Conservation (phyloP, 495 filamentous ascomycete genomes). For the Hypoxylon perforatum region DNA sequence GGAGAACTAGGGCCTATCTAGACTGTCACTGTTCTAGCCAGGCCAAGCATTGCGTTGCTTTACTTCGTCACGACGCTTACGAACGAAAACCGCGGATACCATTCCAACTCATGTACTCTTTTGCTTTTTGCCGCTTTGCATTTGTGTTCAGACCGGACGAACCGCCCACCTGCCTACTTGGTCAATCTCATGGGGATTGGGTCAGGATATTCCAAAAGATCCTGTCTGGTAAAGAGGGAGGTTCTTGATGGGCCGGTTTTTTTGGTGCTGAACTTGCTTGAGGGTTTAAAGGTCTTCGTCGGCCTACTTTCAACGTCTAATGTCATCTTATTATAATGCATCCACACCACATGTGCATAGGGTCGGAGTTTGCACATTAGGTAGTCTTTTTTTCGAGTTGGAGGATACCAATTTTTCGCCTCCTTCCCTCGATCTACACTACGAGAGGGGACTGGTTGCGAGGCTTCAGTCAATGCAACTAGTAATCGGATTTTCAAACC, state of each 20-base stretch:
- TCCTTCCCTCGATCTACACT: not conserved
- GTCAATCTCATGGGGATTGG: conserved; percentile 1
- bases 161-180: not conserved
- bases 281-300: conserved; percentile 3
- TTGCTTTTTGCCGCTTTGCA: conserved; percentile 10
- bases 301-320: conserved; percentile 6
- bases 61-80: conserved; percentile 34
- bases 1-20: conserved; percentile 45
- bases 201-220: conserved; percentile 2
- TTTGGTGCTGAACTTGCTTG: conserved; percentile 15
- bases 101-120: conserved; percentile 15
- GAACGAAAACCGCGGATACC: conserved; percentile 33
- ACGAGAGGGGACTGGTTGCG: not conserved
- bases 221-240: conserved; percentile 1
- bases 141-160: conserved; percentile 13
- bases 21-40: conserved; percentile 4
- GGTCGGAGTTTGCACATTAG: conserved; percentile 20
- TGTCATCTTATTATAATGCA: conserved; percentile 25
- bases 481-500: too few species aligned
- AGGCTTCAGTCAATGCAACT: conserved; percentile 11
- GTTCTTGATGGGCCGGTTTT: conserved; percentile 15
- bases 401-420: conserved; percentile 5
- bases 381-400: conserved; percentile 6
- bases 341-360: conserved; percentile 23
- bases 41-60: conserved; percentile 17